Evolutionary conservation across 371 early-diverging fungal species (phyloP), one percentile per base, ranked within the genome.

Genomic region (Sporodiniella umbellata): DNA sequence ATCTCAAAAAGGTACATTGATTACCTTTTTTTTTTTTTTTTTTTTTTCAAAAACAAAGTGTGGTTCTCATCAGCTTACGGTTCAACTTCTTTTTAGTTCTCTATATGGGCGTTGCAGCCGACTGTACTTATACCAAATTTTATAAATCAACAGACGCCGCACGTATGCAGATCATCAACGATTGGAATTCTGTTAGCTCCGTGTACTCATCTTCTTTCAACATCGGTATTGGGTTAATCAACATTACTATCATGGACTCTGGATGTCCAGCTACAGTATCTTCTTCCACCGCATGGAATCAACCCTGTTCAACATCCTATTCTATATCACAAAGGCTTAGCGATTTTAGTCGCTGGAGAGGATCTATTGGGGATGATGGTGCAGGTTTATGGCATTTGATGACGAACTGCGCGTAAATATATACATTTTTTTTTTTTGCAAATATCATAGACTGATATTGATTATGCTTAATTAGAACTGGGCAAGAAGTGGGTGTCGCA

Each of bases 341-440:
- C 58, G 96, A 94, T 63, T 98, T 98, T 56, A 87, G 89, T 44
- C 39, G 58, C 17, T 98, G 98, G 98, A 80, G 97, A 58, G 93
- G 88, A 8, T 64, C 51, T 4, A 53, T 79, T 8, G 55, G 66
- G 11, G 56, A 70, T 33, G 92, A 92, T 66, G 83, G 88, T n/a
- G 87, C 89, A 7, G 95, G 95, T 4, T 60, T 96, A 37, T 98
- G 96, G 96, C 96, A 96, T 64, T 68, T 98, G 52, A 82, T 97
- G 89, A 94, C 95, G 10, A 81, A 83, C 35, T 95, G 96, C 76
- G 78, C 84, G 62, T 84, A 67, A 53, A 68, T 64, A 35, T 10
- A 8, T 4, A 17, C 28, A 12, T 14, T 33, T 40, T 10, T 19
- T 42, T 42, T 37, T n/a, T 24, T 23, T 10, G 26, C 4, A 23